phyloP scores from a whole-genome alignment of 2,329 filamentous ascomycete genomes.

The Tolypocladium amazonense region DNA sequence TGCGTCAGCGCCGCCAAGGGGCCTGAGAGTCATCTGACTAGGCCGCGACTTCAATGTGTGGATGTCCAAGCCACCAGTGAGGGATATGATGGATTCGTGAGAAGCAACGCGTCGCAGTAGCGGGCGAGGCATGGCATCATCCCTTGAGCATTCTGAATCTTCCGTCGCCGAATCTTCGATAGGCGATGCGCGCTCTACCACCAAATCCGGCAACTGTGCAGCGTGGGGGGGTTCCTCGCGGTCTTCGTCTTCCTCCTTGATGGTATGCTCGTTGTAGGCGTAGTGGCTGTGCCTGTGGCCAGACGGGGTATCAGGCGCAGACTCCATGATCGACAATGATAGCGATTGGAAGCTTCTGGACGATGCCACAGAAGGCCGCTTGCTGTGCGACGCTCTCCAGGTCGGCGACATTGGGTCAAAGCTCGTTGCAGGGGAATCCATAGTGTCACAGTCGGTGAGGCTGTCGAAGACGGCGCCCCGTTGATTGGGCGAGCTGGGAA shows the following conservation, averaged over 20 bases:
- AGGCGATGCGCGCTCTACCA: conserved; percentile 15
- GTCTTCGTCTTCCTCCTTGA: conserved; percentile 28
- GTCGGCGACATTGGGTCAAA: conserved; percentile 55
- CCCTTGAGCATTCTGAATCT: conserved; percentile 18
- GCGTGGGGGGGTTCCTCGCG: conserved; percentile 9
- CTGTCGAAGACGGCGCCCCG: conserved; percentile 71
- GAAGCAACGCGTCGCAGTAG: conserved; percentile 58
- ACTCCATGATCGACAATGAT: conserved; percentile 20
- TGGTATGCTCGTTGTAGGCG: conserved; percentile 17
- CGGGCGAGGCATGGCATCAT: conserved; percentile 26
- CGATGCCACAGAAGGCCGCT: conserved; percentile 46
- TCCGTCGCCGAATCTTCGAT: conserved; percentile 24
- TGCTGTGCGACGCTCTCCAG: conserved; percentile 41
- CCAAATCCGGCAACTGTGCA: conserved; percentile 11
- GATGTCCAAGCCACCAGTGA: conserved; percentile 81
- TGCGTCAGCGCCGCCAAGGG: conserved; percentile 42
- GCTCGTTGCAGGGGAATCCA: conserved; percentile 73
- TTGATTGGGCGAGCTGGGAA: conserved; percentile 70
- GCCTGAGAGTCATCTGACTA: conserved; percentile 56
- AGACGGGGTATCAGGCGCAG: conserved; percentile 13
- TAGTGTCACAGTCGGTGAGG: conserved; percentile 49
- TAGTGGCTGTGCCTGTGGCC: conserved; percentile 9
- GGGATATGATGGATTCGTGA: conserved; percentile 81
- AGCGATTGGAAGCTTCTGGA: conserved; percentile 35
- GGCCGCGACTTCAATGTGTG: conserved; percentile 69